phyloP scores from a whole-genome alignment of 1,284 basidiomycete species.

The Leccinum griseonigrum region DNA sequence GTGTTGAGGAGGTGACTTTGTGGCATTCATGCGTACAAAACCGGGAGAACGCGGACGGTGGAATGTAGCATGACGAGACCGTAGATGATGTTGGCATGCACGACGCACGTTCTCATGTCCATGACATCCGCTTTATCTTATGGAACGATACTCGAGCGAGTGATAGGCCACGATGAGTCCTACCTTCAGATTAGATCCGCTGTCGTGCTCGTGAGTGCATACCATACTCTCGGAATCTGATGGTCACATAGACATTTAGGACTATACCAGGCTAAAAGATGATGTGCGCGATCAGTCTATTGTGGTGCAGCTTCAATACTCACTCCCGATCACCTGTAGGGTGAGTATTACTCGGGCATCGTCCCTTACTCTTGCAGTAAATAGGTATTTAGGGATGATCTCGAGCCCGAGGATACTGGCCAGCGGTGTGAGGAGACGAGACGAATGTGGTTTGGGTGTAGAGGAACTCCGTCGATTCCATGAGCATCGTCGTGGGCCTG shows the following conservation, averaged over 20 bases:
- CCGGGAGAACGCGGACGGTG: not conserved
- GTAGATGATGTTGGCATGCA: not conserved
- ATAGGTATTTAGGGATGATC: conserved; percentile 28
- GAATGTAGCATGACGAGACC: not conserved
- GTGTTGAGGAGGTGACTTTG: not conserved
- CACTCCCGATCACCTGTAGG: no score
- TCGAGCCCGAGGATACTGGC: conserved; percentile 43
- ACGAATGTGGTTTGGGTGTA: conserved; percentile 18
- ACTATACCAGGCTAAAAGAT: no score
- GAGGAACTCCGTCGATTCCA: conserved; percentile 13
- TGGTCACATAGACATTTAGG: not conserved
- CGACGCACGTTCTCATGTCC: not conserved
- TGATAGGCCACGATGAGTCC: conserved; percentile 57
- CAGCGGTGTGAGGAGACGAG: no score
- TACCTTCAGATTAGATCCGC: conserved; percentile 58
- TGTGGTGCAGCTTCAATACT: no score
- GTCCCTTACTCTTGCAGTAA: no score
- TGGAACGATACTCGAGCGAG: conserved; percentile 71
- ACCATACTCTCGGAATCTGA: not conserved
- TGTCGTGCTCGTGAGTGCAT: conserved; percentile 42
- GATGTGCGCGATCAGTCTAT: no score
- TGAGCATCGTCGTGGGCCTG: no score
- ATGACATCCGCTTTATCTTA: conserved; percentile 75
- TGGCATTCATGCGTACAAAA: not conserved
- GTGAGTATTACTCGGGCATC: no score